These are phyloP conservation scores for Alternaria brassicae DNA, from an alignment of 2,329 filamentous ascomycete species.

Conservation along the genomic window DNA sequence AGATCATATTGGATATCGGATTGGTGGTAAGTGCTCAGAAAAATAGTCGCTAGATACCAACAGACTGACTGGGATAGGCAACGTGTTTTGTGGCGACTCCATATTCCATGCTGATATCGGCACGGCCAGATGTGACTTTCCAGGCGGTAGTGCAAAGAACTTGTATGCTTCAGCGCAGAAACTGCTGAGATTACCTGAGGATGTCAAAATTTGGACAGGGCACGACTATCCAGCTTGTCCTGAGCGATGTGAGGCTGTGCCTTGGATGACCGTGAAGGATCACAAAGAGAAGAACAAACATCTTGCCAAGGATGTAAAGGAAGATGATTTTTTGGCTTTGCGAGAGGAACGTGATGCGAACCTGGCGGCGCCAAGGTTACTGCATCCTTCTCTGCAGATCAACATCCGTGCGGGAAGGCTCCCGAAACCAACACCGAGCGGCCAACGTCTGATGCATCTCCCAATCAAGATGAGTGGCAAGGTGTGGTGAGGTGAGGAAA, in stretches of 20 bases:
- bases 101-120: slow-evolving; percentile 47
- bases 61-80: slow-evolving; percentile 16
- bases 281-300: slow-evolving; percentile 49
- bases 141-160: slow-evolving; percentile 39
- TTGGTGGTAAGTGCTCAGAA: slow-evolving; percentile 49
- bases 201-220: slow-evolving; percentile 44
- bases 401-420: slow-evolving; percentile 51
- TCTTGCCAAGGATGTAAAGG: slow-evolving; percentile 29
- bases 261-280: slow-evolving; percentile 46
- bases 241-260: slow-evolving; percentile 27
- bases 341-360: slow-evolving; percentile 41
- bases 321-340: slow-evolving; percentile 45
- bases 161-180: slow-evolving; percentile 40
- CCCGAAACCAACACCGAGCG: slow-evolving; percentile 23
- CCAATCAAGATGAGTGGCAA: slow-evolving; percentile 7
- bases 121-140: slow-evolving; percentile 47
- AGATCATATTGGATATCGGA: slow-evolving; percentile 66
- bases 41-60: background rate
- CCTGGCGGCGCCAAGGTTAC: slow-evolving; percentile 43
- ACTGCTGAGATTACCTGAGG: slow-evolving; percentile 36
- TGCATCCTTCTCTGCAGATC: slow-evolving; percentile 51
- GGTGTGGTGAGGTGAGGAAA: background rate
- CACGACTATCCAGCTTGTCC: slow-evolving; percentile 45
- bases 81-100: slow-evolving; percentile 50
- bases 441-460: slow-evolving; percentile 11